Conservation (phyloP, 163 green algal genomes). For the Picocystis sp. region DNA sequence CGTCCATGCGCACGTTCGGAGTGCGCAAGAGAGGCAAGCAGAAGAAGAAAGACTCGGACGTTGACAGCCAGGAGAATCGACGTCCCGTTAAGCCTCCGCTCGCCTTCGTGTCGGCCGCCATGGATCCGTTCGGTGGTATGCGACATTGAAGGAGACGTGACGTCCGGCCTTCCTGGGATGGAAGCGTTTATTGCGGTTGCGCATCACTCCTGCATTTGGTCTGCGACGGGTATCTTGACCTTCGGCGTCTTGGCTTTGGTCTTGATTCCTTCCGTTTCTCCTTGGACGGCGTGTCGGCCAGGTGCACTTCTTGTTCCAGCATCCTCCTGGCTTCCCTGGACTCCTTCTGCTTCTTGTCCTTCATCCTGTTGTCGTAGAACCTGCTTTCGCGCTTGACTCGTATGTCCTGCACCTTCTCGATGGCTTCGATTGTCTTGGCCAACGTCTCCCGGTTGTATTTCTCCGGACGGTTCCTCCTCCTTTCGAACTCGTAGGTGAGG, state of each 20-base stretch:
- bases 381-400: slow-evolving; percentile 6
- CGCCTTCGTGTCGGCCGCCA: too few relatives aligned
- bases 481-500: slow-evolving; percentile 93
- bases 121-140: too few relatives aligned
- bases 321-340: background rate
- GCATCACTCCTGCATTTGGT: too few relatives aligned
- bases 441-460: slow-evolving; percentile 92
- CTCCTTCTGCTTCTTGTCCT: background rate
- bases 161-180: too few relatives aligned
- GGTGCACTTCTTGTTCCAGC: slow-evolving; percentile 1
- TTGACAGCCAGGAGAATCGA: too few relatives aligned
- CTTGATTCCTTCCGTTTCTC: slow-evolving; percentile 2
- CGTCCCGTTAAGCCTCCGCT: too few relatives aligned
- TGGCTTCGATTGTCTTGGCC: slow-evolving; percentile 58
- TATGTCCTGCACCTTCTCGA: slow-evolving; percentile 47
- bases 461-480: slow-evolving; percentile 76
- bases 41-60: too few relatives aligned
- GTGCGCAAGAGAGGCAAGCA: too few relatives aligned
- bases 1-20: too few relatives aligned
- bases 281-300: background rate
- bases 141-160: too few relatives aligned
- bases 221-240: too few relatives aligned
- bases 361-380: slow-evolving; percentile 7
- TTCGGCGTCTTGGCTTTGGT: background rate
- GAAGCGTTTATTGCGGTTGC: too few relatives aligned